Base-by-base conservation (phyloP, 2,329 filamentous ascomycete species). In the Lecanicillium sp. region DNA sequence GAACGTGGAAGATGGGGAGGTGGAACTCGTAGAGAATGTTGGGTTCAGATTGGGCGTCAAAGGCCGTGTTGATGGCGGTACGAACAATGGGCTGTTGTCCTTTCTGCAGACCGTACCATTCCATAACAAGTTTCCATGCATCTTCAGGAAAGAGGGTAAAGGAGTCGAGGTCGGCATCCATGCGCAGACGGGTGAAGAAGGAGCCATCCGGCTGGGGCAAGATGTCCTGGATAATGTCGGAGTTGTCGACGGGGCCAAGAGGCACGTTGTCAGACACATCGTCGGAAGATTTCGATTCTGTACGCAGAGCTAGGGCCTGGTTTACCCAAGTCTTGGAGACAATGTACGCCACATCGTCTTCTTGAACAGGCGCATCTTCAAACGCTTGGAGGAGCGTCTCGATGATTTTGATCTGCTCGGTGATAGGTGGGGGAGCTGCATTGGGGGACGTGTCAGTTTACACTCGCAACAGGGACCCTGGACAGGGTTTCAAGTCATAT, bases 231-330 rank as follows among this genome's bases (percentile, higher is more conserved):
- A 89, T 78, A 44, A 96, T 80, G 54, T 89, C 84, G 1, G 84
- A 79, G 55, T 96, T 96, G 66, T 96, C 87, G 22, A 97, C 75
- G 0, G 86, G 84, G 2, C 88, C 88, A 40, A 92, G 73, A 7
- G 64, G 50, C 4, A 77, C 72, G 42, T 81, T 72, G 10, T 69
- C 56, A n/a, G 70, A 64, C 45, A 84, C 84, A 44, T 75, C 71
- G 45, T 72, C 68, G 15, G 68, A 70, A 37, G 71, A 62, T 41
- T 74, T 71, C 13, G 68, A 59, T n/a, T 77, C 73, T 8, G 74
- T 69, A 35, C 75, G 76, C 40, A 85, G 70, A 17, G 83, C 74
- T 43, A 82, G 67, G 3, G 92, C 86, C 43, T 78, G 76, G 41
- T 74, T 71, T 25, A 96, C 71, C 92, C 92, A 97, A 43, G 71